These are phyloP conservation scores for Dipodascus geniculatus DNA, from an alignment of 805 yeast species.

Conservation along the genomic window DNA sequence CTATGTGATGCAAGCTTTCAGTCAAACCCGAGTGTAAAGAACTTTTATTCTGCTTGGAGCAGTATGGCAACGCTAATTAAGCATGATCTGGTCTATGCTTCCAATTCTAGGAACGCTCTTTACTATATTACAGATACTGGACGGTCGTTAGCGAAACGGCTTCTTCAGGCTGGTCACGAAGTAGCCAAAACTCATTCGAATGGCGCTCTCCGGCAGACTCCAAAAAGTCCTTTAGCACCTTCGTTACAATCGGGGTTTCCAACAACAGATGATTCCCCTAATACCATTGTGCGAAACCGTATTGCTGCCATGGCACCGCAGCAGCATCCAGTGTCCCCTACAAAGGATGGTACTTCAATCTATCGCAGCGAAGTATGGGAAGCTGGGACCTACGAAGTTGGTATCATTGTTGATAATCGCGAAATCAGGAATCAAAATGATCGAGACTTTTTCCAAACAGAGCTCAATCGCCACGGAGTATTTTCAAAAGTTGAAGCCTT, in stretches of 20 bases:
- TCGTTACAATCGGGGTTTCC: neutral
- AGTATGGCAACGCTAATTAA: constrained; percentile 46
- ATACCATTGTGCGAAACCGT: neutral
- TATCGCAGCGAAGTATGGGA: constrained; percentile 39
- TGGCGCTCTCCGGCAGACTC: neutral
- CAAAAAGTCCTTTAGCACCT: neutral
- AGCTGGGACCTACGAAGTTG: constrained; percentile 44
- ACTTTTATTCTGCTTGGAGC: constrained; percentile 18
- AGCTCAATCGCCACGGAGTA: constrained; percentile 39
- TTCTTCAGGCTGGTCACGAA: constrained; percentile 46
- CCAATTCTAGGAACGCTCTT: constrained; percentile 28
- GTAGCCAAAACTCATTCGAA: constrained; percentile 20
- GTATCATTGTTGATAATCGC: constrained; percentile 64
- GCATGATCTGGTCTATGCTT: constrained; percentile 43
- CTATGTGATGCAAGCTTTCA: constrained; percentile 31
- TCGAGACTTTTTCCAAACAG: constrained; percentile 59
- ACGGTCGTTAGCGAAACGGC: constrained; percentile 41
- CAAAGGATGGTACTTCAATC: neutral
- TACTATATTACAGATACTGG: constrained; percentile 67
- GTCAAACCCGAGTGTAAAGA: constrained; percentile 6
- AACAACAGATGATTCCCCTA: neutral
- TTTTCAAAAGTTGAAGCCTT: constrained; percentile 43
- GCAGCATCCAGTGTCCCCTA: neutral
- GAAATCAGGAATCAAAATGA: constrained; percentile 52
- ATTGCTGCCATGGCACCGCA: neutral